phyloP scores from a whole-genome alignment of 169 alveolate genomes.

The Blepharisma undulans region DNA sequence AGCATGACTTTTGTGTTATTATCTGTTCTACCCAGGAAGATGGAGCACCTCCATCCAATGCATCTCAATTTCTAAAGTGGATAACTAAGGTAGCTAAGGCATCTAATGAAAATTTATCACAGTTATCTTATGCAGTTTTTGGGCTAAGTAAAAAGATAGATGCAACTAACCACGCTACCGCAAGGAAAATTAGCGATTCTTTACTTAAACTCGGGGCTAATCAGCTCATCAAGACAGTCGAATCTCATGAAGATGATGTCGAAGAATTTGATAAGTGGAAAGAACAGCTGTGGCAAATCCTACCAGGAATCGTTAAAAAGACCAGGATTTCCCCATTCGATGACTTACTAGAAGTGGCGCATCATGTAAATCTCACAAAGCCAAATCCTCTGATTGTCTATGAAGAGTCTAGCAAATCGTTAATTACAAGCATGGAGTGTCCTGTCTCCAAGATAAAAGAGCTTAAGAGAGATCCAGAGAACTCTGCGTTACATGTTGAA shows the following conservation, averaged over 20 bases:
- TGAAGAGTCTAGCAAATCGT: neutral
- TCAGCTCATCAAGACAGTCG: neutral
- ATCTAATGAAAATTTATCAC: constrained; percentile 22
- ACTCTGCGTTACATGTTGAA: constrained; percentile 31
- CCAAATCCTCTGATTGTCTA: neutral
- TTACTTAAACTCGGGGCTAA: constrained; percentile 8
- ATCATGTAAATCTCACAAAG: neutral
- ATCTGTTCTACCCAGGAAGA: constrained; percentile 37
- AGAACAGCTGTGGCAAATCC: constrained; percentile 4
- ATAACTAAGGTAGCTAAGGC: neutral
- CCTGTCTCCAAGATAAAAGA: constrained; percentile 8
- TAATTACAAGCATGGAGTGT: neutral
- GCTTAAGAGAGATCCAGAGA: constrained; percentile 38
- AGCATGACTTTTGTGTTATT: constrained; percentile 30
- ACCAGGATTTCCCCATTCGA: neutral
- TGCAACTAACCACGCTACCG: neutral
- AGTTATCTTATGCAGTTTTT: constrained; percentile 26
- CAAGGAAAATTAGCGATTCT: neutral
- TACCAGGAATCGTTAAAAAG: neutral
- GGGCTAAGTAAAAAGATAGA: constrained; percentile 4
- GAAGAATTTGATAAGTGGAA: neutral
- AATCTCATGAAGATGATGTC: neutral
- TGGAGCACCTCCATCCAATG: constrained; percentile 34
- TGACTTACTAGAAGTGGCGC: constrained; percentile 14
- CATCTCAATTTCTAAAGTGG: constrained; percentile 11